Conservation (phyloP, 2,329 filamentous ascomycete species). For the Calonectria crousiana region DNA sequence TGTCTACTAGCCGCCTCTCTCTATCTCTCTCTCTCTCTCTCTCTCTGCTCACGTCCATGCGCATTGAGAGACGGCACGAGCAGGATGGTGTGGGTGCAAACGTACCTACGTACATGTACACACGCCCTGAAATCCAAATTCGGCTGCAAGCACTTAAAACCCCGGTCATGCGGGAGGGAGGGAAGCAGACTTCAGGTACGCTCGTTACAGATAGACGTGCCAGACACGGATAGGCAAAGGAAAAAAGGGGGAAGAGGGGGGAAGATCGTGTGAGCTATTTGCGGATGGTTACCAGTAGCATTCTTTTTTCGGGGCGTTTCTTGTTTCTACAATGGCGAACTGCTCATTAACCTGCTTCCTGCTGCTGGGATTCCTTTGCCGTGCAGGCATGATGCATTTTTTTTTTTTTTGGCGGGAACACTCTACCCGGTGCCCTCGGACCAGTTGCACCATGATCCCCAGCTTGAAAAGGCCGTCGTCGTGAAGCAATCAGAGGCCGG, state of each 20-base stretch:
- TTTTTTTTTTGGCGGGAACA: background rate
- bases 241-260: background rate
- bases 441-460: background rate
- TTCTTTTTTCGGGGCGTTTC: slow-evolving; percentile 1
- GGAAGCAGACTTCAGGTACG: slow-evolving; percentile 11
- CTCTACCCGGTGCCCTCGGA: background rate
- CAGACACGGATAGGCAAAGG: background rate
- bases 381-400: slow-evolving; percentile 3
- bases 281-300: slow-evolving; percentile 20
- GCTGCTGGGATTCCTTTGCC: background rate
- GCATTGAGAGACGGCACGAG: background rate
- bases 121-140: background rate
- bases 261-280: slow-evolving; percentile 28
- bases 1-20: background rate
- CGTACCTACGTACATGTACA: background rate
- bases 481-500: background rate
- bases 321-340: slow-evolving; percentile 1
- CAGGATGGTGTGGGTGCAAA: background rate
- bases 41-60: background rate
- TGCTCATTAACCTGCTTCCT: slow-evolving; percentile 32
- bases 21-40: background rate
- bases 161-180: slow-evolving; percentile 30
- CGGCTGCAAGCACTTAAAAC: slow-evolving; percentile 45
- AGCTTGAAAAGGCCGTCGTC: background rate
- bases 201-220: background rate